Evolutionary conservation across 2,329 filamentous ascomycete genomes (phyloP).

Genomic region (Myriosclerotinia duriaeana): DNA sequence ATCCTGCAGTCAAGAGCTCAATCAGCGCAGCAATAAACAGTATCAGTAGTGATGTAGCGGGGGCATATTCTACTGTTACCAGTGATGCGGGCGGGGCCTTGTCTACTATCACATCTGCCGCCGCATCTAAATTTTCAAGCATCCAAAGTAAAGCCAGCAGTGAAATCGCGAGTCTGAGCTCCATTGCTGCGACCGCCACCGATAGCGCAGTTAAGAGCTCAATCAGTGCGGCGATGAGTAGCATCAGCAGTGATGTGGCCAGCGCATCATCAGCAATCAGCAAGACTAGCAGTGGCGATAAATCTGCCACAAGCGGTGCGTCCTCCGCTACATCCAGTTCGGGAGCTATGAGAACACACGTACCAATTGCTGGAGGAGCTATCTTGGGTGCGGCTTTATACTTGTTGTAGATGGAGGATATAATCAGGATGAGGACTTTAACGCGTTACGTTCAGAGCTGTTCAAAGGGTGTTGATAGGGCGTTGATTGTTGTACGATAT

Average conservation of each 20-base stretch:
- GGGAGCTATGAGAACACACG: slow-evolving; percentile 22
- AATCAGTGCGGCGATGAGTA: slow-evolving; percentile 12
- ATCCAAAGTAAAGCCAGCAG: slow-evolving; percentile 10
- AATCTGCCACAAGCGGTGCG: not conserved
- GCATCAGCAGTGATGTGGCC: slow-evolving; percentile 13
- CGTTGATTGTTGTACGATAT: not conserved
- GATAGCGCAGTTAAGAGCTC: slow-evolving; percentile 18
- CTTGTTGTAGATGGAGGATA: slow-evolving; percentile 22
- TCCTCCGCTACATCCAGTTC: slow-evolving; percentile 11
- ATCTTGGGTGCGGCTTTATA: slow-evolving; percentile 21
- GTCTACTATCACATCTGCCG: slow-evolving; percentile 8
- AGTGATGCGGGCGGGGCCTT: not conserved
- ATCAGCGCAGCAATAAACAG: slow-evolving; percentile 15
- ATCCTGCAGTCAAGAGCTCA: slow-evolving; percentile 16
- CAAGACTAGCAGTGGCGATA: slow-evolving; percentile 3
- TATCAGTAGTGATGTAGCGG: slow-evolving; percentile 12
- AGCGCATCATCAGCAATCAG: slow-evolving; percentile 9
- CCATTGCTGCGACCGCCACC: slow-evolving; percentile 15
- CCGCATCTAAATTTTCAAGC: slow-evolving; percentile 6
- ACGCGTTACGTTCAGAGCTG: not conserved
- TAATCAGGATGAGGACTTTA: not conserved
- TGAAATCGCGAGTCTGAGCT: slow-evolving; percentile 17
- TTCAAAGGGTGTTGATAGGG: not conserved
- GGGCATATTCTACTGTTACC: slow-evolving; percentile 1
- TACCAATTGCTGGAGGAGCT: slow-evolving; percentile 19